These are phyloP conservation scores for Phytophthora sansomeana DNA, from an alignment of 352 stramenopile genomes.

Conservation along the genomic window DNA sequence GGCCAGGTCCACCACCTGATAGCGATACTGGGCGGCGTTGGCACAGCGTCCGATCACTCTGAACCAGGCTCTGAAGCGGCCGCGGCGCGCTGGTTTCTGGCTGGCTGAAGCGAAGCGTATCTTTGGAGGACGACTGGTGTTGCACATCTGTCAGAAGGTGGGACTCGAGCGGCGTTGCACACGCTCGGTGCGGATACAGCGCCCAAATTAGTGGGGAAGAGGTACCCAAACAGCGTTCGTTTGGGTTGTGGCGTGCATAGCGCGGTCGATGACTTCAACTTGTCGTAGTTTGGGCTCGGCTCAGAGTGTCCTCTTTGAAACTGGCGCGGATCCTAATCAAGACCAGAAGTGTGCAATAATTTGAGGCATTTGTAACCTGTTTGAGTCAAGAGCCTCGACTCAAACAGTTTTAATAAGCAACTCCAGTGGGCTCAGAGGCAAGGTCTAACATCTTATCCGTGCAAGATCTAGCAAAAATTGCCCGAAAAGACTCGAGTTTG, in stretches of 20 bases:
- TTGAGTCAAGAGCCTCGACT: too few relatives aligned
- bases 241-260: background rate
- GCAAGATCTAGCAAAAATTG: too few relatives aligned
- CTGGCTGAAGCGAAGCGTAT: background rate
- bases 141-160: constrained; percentile 17
- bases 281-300: constrained; percentile 7
- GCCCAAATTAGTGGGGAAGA: background rate
- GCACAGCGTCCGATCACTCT: background rate
- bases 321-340: too few relatives aligned
- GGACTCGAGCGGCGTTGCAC: constrained; percentile 9
- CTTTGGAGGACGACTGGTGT: constrained; percentile 7
- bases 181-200: constrained; percentile 12
- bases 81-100: background rate
- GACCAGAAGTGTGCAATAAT: too few relatives aligned
- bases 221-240: background rate
- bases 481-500: too few relatives aligned
- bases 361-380: too few relatives aligned
- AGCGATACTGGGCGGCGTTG: too few relatives aligned
- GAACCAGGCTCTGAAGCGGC: background rate
- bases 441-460: too few relatives aligned
- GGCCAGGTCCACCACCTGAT: background rate
- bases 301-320: constrained; percentile 3
- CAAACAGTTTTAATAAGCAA: too few relatives aligned
- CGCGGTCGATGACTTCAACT: constrained; percentile 10
- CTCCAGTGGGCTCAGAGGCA: too few relatives aligned